Conservation (phyloP, 225 moss, liverwort and hornwort genomes). For the Lunularia cruciata region DNA sequence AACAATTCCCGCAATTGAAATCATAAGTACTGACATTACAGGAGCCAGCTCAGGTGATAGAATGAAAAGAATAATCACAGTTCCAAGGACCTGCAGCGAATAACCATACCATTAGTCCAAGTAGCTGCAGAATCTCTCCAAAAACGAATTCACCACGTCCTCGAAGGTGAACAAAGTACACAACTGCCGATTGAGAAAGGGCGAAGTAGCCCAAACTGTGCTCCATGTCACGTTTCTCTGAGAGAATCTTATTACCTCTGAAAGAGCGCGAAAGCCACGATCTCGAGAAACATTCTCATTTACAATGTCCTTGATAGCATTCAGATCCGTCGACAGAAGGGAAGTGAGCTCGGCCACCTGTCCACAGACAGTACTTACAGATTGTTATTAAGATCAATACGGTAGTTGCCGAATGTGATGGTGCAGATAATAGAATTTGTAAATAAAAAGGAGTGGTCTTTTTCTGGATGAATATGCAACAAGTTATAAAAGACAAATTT, state of each 20-base stretch:
- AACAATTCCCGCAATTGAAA: slow-evolving; percentile 86
- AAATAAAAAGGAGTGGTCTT: too few species aligned
- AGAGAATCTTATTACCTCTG: slow-evolving; percentile 58
- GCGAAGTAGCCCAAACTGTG: too few species aligned
- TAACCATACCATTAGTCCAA: too few species aligned
- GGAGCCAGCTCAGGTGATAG: slow-evolving; percentile 90
- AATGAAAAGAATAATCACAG: slow-evolving; percentile 69
- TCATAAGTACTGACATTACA: slow-evolving; percentile 78
- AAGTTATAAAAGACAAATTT: background rate
- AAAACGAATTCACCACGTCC: too few species aligned
- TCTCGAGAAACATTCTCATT: slow-evolving; percentile 96
- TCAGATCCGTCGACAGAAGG: slow-evolving; percentile 87
- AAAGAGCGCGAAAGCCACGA: slow-evolving; percentile 84
- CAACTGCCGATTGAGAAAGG: too few species aligned
- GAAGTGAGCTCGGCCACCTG: slow-evolving; percentile 99
- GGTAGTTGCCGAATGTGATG: too few species aligned
- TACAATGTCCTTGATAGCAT: slow-evolving; percentile 83
- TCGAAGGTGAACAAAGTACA: too few species aligned
- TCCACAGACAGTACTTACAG: slow-evolving; percentile 48
- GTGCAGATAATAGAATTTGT: too few species aligned
- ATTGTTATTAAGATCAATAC: background rate
- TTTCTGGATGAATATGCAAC: too few species aligned
- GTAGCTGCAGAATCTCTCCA: too few species aligned
- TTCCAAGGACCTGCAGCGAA: slow-evolving; percentile 68
- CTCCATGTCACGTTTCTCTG: too few species aligned